Conservation (phyloP, 495 filamentous ascomycete genomes). For the Neurospora sp. region DNA sequence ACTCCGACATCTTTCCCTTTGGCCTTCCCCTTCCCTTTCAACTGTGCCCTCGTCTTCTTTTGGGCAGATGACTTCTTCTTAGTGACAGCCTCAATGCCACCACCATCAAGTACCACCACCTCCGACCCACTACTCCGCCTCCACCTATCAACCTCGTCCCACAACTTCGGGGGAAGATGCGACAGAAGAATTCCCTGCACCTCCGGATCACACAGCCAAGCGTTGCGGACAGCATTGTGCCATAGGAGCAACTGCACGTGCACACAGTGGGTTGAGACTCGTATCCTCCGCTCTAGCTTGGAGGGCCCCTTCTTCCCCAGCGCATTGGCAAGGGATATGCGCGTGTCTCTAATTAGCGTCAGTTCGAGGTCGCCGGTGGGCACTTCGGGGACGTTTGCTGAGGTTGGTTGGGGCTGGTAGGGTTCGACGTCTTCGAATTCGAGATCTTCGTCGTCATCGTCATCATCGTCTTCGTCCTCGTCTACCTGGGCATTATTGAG, state of each 20-base stretch:
- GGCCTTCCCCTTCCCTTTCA: slow-evolving; percentile 21
- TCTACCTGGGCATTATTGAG: neutral
- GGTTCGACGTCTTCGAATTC: slow-evolving; percentile 82
- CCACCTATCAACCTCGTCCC: slow-evolving; percentile 70
- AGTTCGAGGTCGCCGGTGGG: slow-evolving; percentile 58
- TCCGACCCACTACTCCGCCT: slow-evolving; percentile 54
- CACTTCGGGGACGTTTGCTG: slow-evolving; percentile 8
- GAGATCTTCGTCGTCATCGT: slow-evolving; percentile 54
- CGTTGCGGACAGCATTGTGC: slow-evolving; percentile 79
- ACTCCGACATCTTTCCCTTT: slow-evolving; percentile 28
- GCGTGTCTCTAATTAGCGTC: slow-evolving; percentile 53
- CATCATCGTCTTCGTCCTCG: slow-evolving; percentile 36
- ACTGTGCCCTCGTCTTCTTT: slow-evolving; percentile 19
- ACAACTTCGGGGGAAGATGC: slow-evolving; percentile 52
- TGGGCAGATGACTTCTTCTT: neutral
- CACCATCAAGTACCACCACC: slow-evolving; percentile 23
- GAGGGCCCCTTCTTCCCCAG: slow-evolving; percentile 75
- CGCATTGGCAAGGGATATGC: slow-evolving; percentile 44
- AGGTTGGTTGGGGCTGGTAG: slow-evolving; percentile 16
- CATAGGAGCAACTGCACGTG: slow-evolving; percentile 84
- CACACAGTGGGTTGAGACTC: slow-evolving; percentile 69
- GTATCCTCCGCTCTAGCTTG: slow-evolving; percentile 70
- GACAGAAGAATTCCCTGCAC: slow-evolving; percentile 67
- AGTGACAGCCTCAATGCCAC: slow-evolving; percentile 11
- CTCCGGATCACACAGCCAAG: slow-evolving; percentile 72